These are phyloP conservation scores for Xylaria grammica DNA, from an alignment of 495 filamentous ascomycete genomes.

Conservation along the genomic window DNA sequence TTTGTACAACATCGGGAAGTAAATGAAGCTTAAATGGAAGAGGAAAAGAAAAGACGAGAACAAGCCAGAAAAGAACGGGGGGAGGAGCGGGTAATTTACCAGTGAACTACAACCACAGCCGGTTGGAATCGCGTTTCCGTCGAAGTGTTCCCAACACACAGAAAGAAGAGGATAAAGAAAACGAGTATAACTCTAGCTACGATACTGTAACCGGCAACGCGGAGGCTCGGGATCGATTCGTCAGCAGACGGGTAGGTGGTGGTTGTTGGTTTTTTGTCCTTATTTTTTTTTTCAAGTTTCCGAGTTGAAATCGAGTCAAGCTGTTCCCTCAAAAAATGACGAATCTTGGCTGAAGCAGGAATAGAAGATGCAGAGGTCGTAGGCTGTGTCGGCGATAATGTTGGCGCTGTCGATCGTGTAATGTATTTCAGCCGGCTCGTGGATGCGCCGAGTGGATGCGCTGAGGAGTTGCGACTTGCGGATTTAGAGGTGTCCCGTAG, in stretches of 20 bases:
- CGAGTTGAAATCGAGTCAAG: no score
- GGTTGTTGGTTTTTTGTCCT: no score
- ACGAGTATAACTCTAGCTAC: no score
- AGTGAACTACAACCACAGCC: not conserved
- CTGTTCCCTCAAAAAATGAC: no score
- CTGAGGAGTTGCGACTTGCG: no score
- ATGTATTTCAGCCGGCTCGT: not conserved
- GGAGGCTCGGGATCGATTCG: not conserved
- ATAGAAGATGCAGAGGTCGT: not conserved
- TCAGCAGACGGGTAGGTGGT: no score
- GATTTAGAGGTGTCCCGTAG: no score
- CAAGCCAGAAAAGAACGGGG: not conserved
- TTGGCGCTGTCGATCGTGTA: conserved; percentile 1
- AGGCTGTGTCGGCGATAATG: not conserved
- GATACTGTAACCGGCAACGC: not conserved
- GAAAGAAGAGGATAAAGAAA: no score
- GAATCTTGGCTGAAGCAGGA: no score
- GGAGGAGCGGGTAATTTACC: not conserved
- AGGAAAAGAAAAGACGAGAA: not conserved
- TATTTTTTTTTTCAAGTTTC: no score
- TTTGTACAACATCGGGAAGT: conserved; percentile 23
- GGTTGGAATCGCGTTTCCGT: no score
- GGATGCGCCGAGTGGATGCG: not conserved
- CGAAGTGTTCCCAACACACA: no score
- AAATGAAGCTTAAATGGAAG: conserved; percentile 19